phyloP scores from a whole-genome alignment of 176 grass and related monocot genomes.

The Oryza meyeriana region DNA sequence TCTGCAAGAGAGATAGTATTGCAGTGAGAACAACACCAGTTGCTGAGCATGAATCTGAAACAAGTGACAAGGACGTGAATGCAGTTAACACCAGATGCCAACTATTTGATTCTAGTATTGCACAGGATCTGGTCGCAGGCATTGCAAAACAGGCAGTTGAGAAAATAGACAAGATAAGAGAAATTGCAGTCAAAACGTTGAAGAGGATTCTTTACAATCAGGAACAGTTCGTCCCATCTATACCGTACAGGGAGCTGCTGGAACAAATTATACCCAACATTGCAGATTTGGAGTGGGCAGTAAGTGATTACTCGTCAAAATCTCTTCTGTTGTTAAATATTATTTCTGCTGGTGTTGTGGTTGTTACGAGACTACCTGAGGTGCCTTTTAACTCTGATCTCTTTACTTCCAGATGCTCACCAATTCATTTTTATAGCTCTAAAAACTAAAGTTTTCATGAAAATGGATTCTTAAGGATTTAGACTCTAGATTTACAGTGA shows the following conservation, averaged over 20 bases:
- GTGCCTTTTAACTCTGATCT: constrained; percentile 24
- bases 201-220: constrained; percentile 75
- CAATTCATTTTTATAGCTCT: not conserved
- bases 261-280: constrained; percentile 68
- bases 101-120: constrained; percentile 67
- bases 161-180: constrained; percentile 95
- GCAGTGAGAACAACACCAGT: not conserved
- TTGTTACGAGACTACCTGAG: constrained; percentile 14
- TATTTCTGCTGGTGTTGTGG: constrained; percentile 14
- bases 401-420: not conserved
- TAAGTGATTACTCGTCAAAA: constrained; percentile 47
- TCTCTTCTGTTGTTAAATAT: constrained; percentile 23
- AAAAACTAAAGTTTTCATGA: constrained; percentile 5
- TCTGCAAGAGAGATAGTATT: constrained; percentile 70
- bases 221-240: constrained; percentile 57
- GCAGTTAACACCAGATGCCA: constrained; percentile 13
- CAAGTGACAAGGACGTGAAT: constrained; percentile 21
- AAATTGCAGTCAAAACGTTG: constrained; percentile 77
- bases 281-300: constrained; percentile 68
- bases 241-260: constrained; percentile 65
- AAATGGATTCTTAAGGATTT: not conserved
- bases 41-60: constrained; percentile 16
- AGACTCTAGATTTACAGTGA: constrained; percentile 6
- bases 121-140: constrained; percentile 62
- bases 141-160: constrained; percentile 92